Evolutionary conservation across 2,329 filamentous ascomycete species (phyloP).

Genomic region (Nemania bipapillata): DNA sequence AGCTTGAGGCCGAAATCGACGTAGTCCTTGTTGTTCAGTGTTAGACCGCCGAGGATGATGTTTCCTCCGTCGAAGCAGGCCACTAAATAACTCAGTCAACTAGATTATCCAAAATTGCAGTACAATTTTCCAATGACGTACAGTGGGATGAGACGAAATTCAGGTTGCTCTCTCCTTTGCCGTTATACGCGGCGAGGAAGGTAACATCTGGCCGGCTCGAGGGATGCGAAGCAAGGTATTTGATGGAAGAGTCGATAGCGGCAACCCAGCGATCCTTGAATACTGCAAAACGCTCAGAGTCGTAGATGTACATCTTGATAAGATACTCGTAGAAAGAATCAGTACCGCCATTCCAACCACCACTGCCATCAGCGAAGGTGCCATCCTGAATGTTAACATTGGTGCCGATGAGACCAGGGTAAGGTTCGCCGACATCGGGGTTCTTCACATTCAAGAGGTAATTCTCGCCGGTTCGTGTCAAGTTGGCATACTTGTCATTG

Average conservation of each 20-base stretch:
- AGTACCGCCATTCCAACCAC: slow-evolving; percentile 80
- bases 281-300: slow-evolving; percentile 67
- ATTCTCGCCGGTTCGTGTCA: slow-evolving; percentile 74
- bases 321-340: slow-evolving; percentile 92
- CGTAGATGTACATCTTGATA: slow-evolving; percentile 90
- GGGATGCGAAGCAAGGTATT: slow-evolving; percentile 76
- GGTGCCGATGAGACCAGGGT: slow-evolving; percentile 78
- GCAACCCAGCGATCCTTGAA: slow-evolving; percentile 80
- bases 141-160: slow-evolving; percentile 62
- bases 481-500: slow-evolving; percentile 70
- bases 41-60: slow-evolving; percentile 82
- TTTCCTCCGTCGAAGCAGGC: slow-evolving; percentile 87
- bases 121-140: slow-evolving; percentile 51
- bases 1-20: slow-evolving; percentile 78
- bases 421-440: slow-evolving; percentile 70
- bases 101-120: neutral
- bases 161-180: slow-evolving; percentile 52
- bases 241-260: slow-evolving; percentile 80
- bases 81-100: slow-evolving; percentile 57
- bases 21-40: slow-evolving; percentile 73
- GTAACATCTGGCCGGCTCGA: slow-evolving; percentile 74
- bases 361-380: slow-evolving; percentile 71
- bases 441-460: slow-evolving; percentile 76
- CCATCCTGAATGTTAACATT: slow-evolving; percentile 73
- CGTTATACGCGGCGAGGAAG: slow-evolving; percentile 71